A percentile compares a stretch with the other conserved stretches of the same genome.
These are phyloP conservation scores for Trametes versicolor DNA, from an alignment of 1,284 basidiomycete genomes.

Conservation along the genomic window DNA sequence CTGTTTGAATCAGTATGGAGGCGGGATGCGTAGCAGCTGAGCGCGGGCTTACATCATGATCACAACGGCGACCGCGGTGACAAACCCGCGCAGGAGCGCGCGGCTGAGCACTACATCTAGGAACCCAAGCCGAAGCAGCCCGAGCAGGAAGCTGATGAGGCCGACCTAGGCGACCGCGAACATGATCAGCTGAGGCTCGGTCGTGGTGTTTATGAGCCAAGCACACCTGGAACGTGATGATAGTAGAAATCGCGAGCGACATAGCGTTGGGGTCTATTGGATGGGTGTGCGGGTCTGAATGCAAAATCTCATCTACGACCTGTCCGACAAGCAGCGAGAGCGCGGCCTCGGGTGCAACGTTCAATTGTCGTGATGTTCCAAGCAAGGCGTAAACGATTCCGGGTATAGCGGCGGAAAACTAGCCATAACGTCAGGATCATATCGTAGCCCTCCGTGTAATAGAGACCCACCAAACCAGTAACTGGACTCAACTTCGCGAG, in stretches of 20 bases:
- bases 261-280: conserved; percentile 62
- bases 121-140: conserved; percentile 91
- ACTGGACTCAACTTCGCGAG: conserved; percentile 85
- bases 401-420: conserved; percentile 85
- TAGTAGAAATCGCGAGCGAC: conserved; percentile 73
- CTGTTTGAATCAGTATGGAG: conserved; percentile 45
- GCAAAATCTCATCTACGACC: conserved; percentile 76
- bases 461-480: conserved; percentile 78
- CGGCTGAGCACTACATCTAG: conserved; percentile 95
- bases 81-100: conserved; percentile 88
- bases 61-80: conserved; percentile 81
- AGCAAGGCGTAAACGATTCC: conserved; percentile 87
- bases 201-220: no score
- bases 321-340: conserved; percentile 91
- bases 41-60: conserved; percentile 68
- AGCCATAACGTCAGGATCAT: background rate
- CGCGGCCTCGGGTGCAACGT: conserved; percentile 92
- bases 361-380: conserved; percentile 85
- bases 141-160: conserved; percentile 87
- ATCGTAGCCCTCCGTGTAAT: no score
- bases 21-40: background rate
- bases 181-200: conserved; percentile 9
- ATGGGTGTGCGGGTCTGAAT: conserved; percentile 66
- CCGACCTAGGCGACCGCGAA: conserved; percentile 64
- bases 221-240: conserved; percentile 85